A percentile compares a stretch with the other conserved stretches of the same genome.
Conservation (phyloP, 805 yeast genomes). For the Sugiyamaella boreocaroliniensis region DNA sequence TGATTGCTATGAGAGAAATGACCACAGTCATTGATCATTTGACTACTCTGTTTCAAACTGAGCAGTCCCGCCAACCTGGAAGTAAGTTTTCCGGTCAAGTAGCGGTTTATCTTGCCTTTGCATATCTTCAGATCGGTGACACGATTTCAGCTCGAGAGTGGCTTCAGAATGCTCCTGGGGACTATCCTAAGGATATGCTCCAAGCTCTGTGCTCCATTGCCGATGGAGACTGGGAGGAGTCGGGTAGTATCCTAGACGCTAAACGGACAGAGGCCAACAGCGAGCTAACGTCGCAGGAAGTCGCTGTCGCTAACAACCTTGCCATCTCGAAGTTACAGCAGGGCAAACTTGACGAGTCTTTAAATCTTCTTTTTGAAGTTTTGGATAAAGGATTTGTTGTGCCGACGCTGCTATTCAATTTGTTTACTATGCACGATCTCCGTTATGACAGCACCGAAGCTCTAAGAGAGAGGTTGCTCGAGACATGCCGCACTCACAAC, state of each 20-base stretch:
- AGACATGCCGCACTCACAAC: slow-evolving; percentile 4
- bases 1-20: slow-evolving; percentile 30
- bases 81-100: slow-evolving; percentile 6
- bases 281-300: background rate
- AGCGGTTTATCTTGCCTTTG: slow-evolving; percentile 19
- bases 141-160: slow-evolving; percentile 27
- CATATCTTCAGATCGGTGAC: slow-evolving; percentile 26
- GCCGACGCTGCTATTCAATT: slow-evolving; percentile 18
- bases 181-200: background rate
- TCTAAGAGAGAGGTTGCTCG: slow-evolving; percentile 4
- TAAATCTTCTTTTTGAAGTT: slow-evolving; percentile 16
- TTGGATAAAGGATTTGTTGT: slow-evolving; percentile 7
- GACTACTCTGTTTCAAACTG: slow-evolving; percentile 12
- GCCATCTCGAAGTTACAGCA: slow-evolving; percentile 22
- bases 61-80: background rate
- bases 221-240: slow-evolving; percentile 24
- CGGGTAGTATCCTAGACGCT: slow-evolving; percentile 4
- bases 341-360: slow-evolving; percentile 24
- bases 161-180: slow-evolving; percentile 14
- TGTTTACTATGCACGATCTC: slow-evolving; percentile 26
- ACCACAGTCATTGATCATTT: slow-evolving; percentile 29
- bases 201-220: slow-evolving; percentile 22
- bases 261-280: background rate
- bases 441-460: slow-evolving; percentile 8
- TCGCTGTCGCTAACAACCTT: slow-evolving; percentile 7